Evolutionary conservation across 805 yeast genomes (phyloP), one percentile per base, ranked within the genome.

Genomic region (Ogataea haglerorum): DNA sequence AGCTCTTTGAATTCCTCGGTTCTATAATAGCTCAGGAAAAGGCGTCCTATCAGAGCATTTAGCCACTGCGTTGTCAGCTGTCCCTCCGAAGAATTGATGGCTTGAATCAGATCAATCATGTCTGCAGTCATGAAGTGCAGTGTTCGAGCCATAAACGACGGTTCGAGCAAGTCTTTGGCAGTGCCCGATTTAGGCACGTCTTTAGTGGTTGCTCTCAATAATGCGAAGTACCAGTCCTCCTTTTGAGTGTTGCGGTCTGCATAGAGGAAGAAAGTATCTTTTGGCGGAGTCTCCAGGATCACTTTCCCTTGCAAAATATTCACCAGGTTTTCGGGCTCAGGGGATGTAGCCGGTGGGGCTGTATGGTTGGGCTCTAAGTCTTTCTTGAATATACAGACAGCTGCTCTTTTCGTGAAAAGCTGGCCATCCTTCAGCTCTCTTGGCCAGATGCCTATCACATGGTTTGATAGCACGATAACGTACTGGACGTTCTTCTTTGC

Each of bases 181-280:
- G 46, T 39, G 34, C 45, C 49, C 21, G 54, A 42, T 30, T 38
- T 48, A 30, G 51, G 21, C 12, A 51, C 47, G 8, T 62, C 64
- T 5, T 64, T 62, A 45, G 82, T 84, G 0, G 91, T 76, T 1
- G 95, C 95, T 42, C 82, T 70, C n/a, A 91, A 70, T 40, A 93
- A 67, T 1, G 86, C 80, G 61, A 88, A 89, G 58, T 91, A 93
- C 85, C 96, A 82, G 58, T 91, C 96, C 61, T 93, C 99, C 55
- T 91, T 91, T 34, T 83, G 89, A 41, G 73, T 73, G 50, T 89
- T 87, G 35, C 79, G 73, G 51, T 88, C 95, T 31, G 82, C 75
- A 60, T 88, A 86, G 3, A 91, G 61, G 59, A 75, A 91, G 52
- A 76, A 75, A 1, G 69, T 55, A 5, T 56, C 56, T 29, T 54